These are phyloP conservation scores for Saccharomycopsis sp. DNA, from an alignment of 805 yeast species.

Conservation along the genomic window DNA sequence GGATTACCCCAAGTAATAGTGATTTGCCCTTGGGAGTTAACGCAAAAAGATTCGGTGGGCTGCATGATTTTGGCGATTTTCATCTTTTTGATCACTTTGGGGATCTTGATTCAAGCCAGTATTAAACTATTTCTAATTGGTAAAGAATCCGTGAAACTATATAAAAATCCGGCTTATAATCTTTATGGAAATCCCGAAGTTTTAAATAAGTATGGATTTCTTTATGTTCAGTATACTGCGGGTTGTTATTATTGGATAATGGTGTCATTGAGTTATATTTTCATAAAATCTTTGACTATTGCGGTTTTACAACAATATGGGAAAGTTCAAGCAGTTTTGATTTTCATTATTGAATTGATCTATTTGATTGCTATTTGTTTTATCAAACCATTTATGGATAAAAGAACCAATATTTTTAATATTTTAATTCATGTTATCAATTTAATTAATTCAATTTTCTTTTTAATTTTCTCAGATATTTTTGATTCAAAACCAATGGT, in stretches of 20 bases:
- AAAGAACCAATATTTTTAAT: conserved; percentile 87
- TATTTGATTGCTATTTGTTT: conserved; percentile 58
- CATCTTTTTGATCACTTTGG: conserved; percentile 45
- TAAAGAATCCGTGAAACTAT: conserved; percentile 53
- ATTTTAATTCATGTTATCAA: conserved; percentile 74
- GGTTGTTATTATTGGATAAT: conserved; percentile 75
- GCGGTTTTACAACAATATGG: conserved; percentile 80
- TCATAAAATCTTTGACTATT: conserved; percentile 70
- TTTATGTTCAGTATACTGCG: conserved; percentile 87
- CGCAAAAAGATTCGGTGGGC: conserved; percentile 75
- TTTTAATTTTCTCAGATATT: conserved; percentile 76
- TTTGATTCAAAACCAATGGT: conserved; percentile 80
- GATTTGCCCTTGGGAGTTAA: conserved; percentile 82
- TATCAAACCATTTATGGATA: conserved; percentile 87
- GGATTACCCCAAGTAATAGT: conserved; percentile 83
- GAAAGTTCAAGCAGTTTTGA: conserved; percentile 66
- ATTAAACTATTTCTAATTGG: conserved; percentile 62
- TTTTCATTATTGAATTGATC: conserved; percentile 64
- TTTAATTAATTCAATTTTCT: conserved; percentile 75
- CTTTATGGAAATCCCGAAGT: conserved; percentile 75
- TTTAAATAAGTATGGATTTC: conserved; percentile 81
- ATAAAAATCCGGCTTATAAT: conserved; percentile 86
- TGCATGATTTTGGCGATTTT: conserved; percentile 70
- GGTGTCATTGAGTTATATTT: conserved; percentile 51
- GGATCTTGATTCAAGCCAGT: conserved; percentile 63